Percentiles rank a stretch among this genome's conserved stretches.
These are phyloP conservation scores for Mycena olivaceomarginata DNA, from an alignment of 768 basidiomycete species.

Conservation along the genomic window DNA sequence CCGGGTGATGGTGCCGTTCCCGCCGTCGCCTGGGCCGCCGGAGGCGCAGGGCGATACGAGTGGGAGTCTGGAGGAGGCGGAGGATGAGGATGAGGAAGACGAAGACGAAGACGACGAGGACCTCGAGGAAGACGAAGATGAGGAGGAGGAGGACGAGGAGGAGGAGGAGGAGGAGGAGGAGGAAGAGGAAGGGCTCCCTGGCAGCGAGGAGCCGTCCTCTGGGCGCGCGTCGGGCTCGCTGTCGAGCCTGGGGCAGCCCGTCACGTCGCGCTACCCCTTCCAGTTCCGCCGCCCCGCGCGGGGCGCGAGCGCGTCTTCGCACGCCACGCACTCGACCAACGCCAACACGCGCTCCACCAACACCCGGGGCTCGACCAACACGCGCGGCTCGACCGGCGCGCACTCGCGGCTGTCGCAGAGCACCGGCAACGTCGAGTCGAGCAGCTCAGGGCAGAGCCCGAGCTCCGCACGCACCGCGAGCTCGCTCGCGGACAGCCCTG, in stretches of 20 bases:
- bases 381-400: conserved; percentile 51
- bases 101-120: conserved; percentile 48
- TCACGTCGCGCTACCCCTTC: conserved; percentile 83
- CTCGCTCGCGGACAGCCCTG: conserved; percentile 53
- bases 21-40: conserved; percentile 72
- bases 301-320: conserved; percentile 64
- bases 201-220: conserved; percentile 69
- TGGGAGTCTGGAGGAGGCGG: conserved; percentile 47
- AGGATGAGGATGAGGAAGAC: conserved; percentile 47
- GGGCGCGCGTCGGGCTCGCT: conserved; percentile 87
- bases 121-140: conserved; percentile 44
- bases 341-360: conserved; percentile 58
- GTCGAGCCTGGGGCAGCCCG: conserved; percentile 89
- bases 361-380: conserved; percentile 53
- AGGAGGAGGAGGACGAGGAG: conserved; percentile 56
- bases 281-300: conserved; percentile 73
- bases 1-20: conserved; percentile 76
- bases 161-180: conserved; percentile 68
- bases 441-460: conserved; percentile 73
- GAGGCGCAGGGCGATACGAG: conserved; percentile 57
- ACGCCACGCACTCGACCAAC: conserved; percentile 58
- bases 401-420: conserved; percentile 72
- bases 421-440: conserved; percentile 78
- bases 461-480: conserved; percentile 57
- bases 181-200: conserved; percentile 58